phyloP scores from a whole-genome alignment of 2,329 filamentous ascomycete genomes.

The Kalaharituber pfeilii region DNA sequence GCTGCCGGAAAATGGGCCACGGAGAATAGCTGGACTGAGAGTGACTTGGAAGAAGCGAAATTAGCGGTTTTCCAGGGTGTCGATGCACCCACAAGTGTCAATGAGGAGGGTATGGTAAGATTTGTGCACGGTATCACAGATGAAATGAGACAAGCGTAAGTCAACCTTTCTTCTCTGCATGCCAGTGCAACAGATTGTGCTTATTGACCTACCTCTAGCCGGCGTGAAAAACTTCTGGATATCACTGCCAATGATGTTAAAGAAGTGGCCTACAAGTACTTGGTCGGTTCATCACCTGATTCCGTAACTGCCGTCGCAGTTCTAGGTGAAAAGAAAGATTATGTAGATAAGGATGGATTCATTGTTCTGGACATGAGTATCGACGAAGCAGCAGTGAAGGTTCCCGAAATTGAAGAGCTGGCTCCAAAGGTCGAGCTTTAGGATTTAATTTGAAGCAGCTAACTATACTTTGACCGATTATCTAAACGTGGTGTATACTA shows the following conservation, averaged over 20 bases:
- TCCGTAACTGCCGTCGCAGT: slow-evolving; percentile 45
- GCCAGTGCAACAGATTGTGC: background rate
- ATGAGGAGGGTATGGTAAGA: slow-evolving; percentile 66
- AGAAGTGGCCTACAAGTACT: slow-evolving; percentile 61
- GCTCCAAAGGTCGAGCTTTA: background rate
- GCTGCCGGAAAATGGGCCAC: slow-evolving; percentile 68
- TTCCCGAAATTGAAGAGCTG: background rate
- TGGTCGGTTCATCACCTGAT: slow-evolving; percentile 49
- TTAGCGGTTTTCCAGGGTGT: slow-evolving; percentile 82
- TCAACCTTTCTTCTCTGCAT: background rate
- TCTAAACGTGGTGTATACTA: slow-evolving; percentile 23
- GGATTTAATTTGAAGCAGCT: background rate
- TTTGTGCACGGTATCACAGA: slow-evolving; percentile 76
- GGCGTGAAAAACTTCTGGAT: slow-evolving; percentile 70
- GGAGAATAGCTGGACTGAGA: slow-evolving; percentile 61
- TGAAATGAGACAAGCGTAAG: slow-evolving; percentile 57
- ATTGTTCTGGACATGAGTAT: slow-evolving; percentile 55
- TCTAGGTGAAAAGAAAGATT: slow-evolving; percentile 67
- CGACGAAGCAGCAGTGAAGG: background rate
- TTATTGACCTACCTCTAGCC: slow-evolving; percentile 26
- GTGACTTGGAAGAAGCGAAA: slow-evolving; percentile 90
- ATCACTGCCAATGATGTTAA: slow-evolving; percentile 67
- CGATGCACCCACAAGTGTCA: slow-evolving; percentile 76
- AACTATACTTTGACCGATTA: background rate
- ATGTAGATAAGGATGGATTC: slow-evolving; percentile 49